Base-by-base conservation (phyloP, 2,329 filamentous ascomycete genomes). In the Paraphaeosphaeria sporulosa region DNA sequence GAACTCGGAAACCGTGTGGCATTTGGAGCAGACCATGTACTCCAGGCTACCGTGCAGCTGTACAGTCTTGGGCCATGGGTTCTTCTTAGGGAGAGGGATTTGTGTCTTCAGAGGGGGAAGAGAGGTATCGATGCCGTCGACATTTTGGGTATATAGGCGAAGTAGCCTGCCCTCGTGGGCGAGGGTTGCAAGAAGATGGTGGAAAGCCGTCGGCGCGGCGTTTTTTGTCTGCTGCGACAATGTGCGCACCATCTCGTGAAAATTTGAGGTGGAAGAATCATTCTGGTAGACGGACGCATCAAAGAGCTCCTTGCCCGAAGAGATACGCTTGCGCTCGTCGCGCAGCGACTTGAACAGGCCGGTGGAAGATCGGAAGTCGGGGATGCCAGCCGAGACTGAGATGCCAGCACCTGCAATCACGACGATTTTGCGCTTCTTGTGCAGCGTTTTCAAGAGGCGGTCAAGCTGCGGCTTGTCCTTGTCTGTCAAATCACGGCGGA, bases 11-110 rank as follows among this genome's bases (percentile, higher is more conserved):
- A 97, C 84, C 60, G 90, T 84, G 67, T 88, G 87, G 77, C 95
- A 99, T 77, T 98, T 98, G 47, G 93, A 93, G 79, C 95, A 99
- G 17, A 96, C 91, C 94, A 98, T 98, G 76, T 97, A 95, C 71
- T 93, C 89, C 38, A 99, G 85, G 19, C 94, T 94, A 40, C 95
- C 95, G 70, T 99, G 95, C 9, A 99, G 85, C 77, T 98, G 95
- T 62, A 99, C 88, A 0, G 95, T 96, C 66, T 88, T 89, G 2
- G 95, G 95, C 95, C 95, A 99, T 17, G 94, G 94, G 0, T 89
- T 93, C 75, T 95, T 96, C 65, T 87, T 84, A 62, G 89, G 90
- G 13, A 99, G 83, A 1, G 95, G 95, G 1, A 97, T 89, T 54
- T 86, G 85, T 0, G 95, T 98, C 27, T 86, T 85, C 9, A 99